A percentile compares a stretch with the other conserved stretches of the same genome.
These are phyloP conservation scores for Rubia tinctorum DNA, from an alignment of 305 asterid species.

Conservation along the genomic window DNA sequence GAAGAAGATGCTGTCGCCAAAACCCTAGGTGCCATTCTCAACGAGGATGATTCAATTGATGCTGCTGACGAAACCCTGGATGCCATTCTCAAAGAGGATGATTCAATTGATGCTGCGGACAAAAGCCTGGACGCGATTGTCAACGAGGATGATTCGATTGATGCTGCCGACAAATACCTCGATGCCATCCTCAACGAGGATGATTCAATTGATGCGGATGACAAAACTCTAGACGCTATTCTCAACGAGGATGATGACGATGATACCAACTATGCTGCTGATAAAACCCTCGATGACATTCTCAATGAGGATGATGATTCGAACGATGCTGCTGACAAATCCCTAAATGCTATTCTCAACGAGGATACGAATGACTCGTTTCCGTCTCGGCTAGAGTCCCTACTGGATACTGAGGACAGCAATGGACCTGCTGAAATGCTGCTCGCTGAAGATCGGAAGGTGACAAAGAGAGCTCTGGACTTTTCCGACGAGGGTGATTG, in stretches of 20 bases:
- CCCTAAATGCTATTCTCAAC: slow-evolving; percentile 31
- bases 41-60: slow-evolving; percentile 13
- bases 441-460: slow-evolving; percentile 18
- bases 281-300: background rate
- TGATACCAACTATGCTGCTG: background rate
- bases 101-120: background rate
- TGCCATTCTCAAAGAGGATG: slow-evolving; percentile 1
- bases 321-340: slow-evolving; percentile 32
- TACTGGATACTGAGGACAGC: slow-evolving; percentile 8
- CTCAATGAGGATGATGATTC: background rate
- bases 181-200: background rate
- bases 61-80: background rate
- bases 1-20: slow-evolving; percentile 48
- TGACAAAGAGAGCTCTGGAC: slow-evolving; percentile 52
- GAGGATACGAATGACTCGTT: slow-evolving; percentile 31
- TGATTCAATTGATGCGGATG: background rate
- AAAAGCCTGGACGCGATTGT: background rate
- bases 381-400: background rate
- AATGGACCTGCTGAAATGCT: slow-evolving; percentile 1
- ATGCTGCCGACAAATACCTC: background rate
- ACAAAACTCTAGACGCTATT: background rate
- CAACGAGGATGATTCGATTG: background rate
- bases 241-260: background rate
- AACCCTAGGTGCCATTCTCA: slow-evolving; percentile 28
- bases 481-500: slow-evolving; percentile 37